These are phyloP conservation scores for Macrotyloma uniflorum DNA, from an alignment of 306 rosid species.

Conservation along the genomic window DNA sequence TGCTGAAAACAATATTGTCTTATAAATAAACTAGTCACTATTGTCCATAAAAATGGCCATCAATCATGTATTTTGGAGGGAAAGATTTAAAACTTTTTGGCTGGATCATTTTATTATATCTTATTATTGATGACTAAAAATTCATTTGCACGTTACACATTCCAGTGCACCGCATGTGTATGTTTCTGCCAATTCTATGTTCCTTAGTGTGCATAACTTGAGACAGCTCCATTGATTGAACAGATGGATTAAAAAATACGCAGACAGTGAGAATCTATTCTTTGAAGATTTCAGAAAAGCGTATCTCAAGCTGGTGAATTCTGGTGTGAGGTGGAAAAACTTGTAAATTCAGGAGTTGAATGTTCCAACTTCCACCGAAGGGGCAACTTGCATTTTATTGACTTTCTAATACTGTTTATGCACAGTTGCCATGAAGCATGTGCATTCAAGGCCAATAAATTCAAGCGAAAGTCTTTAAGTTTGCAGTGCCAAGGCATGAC, in stretches of 20 bases:
- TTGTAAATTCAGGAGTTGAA: slow-evolving; percentile 37
- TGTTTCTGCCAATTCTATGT: slow-evolving; percentile 26
- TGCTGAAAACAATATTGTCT: slow-evolving; percentile 12
- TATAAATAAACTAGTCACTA: neutral
- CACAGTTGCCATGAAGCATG: slow-evolving; percentile 2
- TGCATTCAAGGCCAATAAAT: slow-evolving; percentile 11
- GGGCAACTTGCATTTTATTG: neutral
- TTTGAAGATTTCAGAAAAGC: slow-evolving; percentile 84
- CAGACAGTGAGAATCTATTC: slow-evolving; percentile 70
- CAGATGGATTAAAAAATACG: slow-evolving; percentile 89
- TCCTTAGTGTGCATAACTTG: slow-evolving; percentile 36
- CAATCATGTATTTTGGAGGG: neutral
- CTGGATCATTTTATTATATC: neutral
- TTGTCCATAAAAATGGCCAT: neutral
- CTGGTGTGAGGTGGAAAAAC: slow-evolving; percentile 83
- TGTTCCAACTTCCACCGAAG: slow-evolving; percentile 19
- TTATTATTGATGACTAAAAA: neutral
- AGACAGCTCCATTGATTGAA: slow-evolving; percentile 32
- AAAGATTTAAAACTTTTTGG: neutral
- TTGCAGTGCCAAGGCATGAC: neutral
- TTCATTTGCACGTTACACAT: slow-evolving; percentile 32
- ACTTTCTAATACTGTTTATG: slow-evolving; percentile 21
- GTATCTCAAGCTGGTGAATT: slow-evolving; percentile 82
- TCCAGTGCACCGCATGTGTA: slow-evolving; percentile 25
- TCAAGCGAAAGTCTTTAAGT: neutral